Evolutionary conservation across 148 eudicot species (phyloP).

Genomic region (Arbutus unedo): DNA sequence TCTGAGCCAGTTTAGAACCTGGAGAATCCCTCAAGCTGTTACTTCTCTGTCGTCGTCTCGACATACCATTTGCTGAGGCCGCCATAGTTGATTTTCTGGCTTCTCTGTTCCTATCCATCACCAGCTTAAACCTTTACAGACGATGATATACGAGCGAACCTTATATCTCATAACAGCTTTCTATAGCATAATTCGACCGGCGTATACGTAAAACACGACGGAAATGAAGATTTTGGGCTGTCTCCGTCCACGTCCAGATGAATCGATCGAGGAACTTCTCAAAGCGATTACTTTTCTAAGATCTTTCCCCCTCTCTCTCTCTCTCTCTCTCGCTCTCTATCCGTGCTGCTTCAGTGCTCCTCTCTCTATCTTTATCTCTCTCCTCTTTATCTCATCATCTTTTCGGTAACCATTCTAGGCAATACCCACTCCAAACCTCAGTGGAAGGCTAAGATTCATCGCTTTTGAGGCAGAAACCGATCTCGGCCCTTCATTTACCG

Average conservation of each 20-base stretch:
- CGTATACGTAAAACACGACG: conserved; percentile 5
- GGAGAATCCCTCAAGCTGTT: conserved; percentile 66
- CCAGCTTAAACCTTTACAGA: conserved; percentile 1
- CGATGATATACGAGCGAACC: background rate
- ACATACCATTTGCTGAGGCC: conserved; percentile 46
- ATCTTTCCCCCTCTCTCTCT: conserved; percentile 12
- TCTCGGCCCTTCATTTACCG: conserved; percentile 31
- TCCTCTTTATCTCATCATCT: conserved; percentile 32
- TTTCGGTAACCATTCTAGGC: conserved; percentile 33
- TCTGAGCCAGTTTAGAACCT: conserved; percentile 40
- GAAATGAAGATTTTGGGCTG: background rate
- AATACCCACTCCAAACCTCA: conserved; percentile 37
- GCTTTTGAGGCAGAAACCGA: conserved; percentile 16
- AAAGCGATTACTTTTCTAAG: background rate
- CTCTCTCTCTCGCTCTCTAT: background rate
- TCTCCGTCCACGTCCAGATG: conserved; percentile 14
- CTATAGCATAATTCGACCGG: conserved; percentile 18
- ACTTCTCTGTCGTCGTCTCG: conserved; percentile 55
- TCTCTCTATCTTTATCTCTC: conserved; percentile 13
- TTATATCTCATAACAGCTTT: conserved; percentile 3
- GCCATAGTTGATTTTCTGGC: conserved; percentile 51
- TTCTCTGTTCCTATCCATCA: conserved; percentile 81
- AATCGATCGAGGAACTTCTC: background rate
- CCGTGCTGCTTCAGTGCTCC: conserved; percentile 17
- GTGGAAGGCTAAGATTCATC: conserved; percentile 52